Percentiles rank a stretch among this genome's conserved stretches.
Conservation (phyloP, 2,329 filamentous ascomycete genomes). For the Tetracladium maxilliforme region DNA sequence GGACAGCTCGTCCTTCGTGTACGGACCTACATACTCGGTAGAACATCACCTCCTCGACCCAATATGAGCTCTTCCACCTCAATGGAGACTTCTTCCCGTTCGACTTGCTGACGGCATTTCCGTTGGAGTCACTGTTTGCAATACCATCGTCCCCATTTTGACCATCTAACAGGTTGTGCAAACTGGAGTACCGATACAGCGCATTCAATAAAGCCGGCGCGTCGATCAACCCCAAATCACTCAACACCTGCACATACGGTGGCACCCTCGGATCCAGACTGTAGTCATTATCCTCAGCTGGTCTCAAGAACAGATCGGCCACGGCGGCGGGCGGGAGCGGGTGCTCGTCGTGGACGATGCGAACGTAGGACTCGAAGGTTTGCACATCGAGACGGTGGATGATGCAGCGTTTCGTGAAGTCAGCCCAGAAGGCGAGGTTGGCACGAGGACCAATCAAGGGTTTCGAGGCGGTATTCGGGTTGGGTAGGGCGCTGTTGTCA, state of each 20-base stretch:
- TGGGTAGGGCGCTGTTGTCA: too few species aligned
- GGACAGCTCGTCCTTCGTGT: conserved; percentile 33
- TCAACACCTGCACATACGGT: conserved; percentile 41
- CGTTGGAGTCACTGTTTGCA: conserved; percentile 16
- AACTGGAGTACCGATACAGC: conserved; percentile 35
- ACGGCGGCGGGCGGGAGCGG: conserved; percentile 34
- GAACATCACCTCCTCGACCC: conserved; percentile 17
- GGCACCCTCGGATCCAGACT: conserved; percentile 43
- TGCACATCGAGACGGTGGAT: conserved; percentile 33
- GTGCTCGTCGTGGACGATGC: conserved; percentile 31
- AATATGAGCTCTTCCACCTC: conserved; percentile 42
- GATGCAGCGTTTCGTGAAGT: conserved; percentile 35
- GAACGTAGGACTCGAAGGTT: conserved; percentile 35
- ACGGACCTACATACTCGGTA: too few species aligned
- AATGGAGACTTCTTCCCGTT: conserved; percentile 4
- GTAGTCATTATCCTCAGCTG: conserved; percentile 24
- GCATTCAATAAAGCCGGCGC: conserved; percentile 37
- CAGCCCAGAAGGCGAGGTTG: too few species aligned
- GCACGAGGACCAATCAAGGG: too few species aligned
- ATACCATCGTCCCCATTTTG: too few species aligned
- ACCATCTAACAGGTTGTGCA: too few species aligned
- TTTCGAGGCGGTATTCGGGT: too few species aligned
- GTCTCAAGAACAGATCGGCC: conserved; percentile 43
- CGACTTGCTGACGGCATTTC: conserved; percentile 22
- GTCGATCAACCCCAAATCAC: conserved; percentile 34